A percentile compares a stretch with the other conserved stretches of the same genome.
phyloP scores from a whole-genome alignment of 2,329 filamentous ascomycete species.

The Fusarium sp. region DNA sequence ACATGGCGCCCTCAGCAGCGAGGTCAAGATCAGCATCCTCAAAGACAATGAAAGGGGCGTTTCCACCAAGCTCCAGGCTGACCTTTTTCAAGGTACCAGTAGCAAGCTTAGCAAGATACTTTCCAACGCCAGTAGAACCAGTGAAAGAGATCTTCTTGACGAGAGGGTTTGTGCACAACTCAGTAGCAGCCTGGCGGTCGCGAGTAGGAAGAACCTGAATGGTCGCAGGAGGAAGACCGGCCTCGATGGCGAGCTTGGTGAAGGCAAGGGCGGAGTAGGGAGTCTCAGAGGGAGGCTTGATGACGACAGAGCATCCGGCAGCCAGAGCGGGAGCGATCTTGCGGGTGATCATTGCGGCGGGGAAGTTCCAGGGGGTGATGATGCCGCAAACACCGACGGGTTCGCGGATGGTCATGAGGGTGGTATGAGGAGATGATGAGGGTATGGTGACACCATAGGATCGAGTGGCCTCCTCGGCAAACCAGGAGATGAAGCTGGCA shows the following conservation, averaged over 20 bases:
- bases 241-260: conserved; percentile 73
- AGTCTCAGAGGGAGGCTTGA: conserved; percentile 78
- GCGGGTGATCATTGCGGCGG: conserved; percentile 46
- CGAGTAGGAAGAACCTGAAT: conserved; percentile 45
- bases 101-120: conserved; percentile 67
- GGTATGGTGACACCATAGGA: conserved; percentile 68
- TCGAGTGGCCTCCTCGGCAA: conserved; percentile 60
- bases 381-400: conserved; percentile 52
- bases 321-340: conserved; percentile 67
- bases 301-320: conserved; percentile 80
- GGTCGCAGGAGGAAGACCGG: conserved; percentile 69
- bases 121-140: conserved; percentile 70
- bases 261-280: conserved; percentile 77
- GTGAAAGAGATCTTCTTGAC: conserved; percentile 73
- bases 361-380: conserved; percentile 55
- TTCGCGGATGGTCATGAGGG: conserved; percentile 74
- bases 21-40: conserved; percentile 72
- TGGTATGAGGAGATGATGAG: conserved; percentile 68
- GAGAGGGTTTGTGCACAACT: conserved; percentile 42
- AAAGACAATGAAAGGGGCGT: conserved; percentile 71
- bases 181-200: conserved; percentile 43
- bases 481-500: conserved; percentile 64
- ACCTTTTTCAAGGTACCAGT: conserved; percentile 73
- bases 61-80: conserved; percentile 75
- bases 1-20: conserved; percentile 64